Percentiles rank a stretch among this genome's conserved stretches.
These are phyloP conservation scores for Neonectria sp. DNA, from an alignment of 2,329 filamentous ascomycete species.

Conservation along the genomic window DNA sequence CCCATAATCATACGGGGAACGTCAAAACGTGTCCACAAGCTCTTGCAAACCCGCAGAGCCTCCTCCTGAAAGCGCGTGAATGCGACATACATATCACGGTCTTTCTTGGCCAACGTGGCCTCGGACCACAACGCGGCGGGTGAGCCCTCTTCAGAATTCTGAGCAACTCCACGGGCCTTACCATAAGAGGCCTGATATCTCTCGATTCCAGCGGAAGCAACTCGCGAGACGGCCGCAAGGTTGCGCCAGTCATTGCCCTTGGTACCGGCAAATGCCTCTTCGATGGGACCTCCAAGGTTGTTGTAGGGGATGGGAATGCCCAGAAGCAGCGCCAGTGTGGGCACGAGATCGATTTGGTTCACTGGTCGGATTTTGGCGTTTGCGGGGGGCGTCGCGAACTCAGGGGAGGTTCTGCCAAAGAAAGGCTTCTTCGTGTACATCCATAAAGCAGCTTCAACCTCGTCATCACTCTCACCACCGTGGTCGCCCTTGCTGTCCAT, in stretches of 20 bases:
- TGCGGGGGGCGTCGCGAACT: slow-evolving; percentile 70
- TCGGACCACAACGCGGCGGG: slow-evolving; percentile 63
- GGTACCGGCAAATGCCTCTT: slow-evolving; percentile 88
- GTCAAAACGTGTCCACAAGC: slow-evolving; percentile 94
- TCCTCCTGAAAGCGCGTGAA: slow-evolving; percentile 83
- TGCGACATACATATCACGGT: slow-evolving; percentile 65
- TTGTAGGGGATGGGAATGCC: slow-evolving; percentile 97
- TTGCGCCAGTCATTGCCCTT: slow-evolving; percentile 81
- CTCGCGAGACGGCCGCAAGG: slow-evolving; percentile 81
- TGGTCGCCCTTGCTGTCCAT: slow-evolving; percentile 99
- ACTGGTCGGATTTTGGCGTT: slow-evolving; percentile 84
- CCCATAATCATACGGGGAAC: slow-evolving; percentile 88
- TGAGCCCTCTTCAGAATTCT: slow-evolving; percentile 63
- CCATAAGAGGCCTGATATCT: slow-evolving; percentile 91
- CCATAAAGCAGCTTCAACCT: slow-evolving; percentile 95
- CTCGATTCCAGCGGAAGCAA: slow-evolving; percentile 88
- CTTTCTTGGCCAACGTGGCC: slow-evolving; percentile 59
- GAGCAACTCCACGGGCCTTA: slow-evolving; percentile 77
- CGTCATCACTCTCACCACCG: slow-evolving; percentile 97
- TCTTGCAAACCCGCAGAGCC: slow-evolving; percentile 84
- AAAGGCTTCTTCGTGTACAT: slow-evolving; percentile 94
- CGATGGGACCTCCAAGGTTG: slow-evolving; percentile 92
- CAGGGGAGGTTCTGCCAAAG: slow-evolving; percentile 83
- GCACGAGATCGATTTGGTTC: slow-evolving; percentile 94
- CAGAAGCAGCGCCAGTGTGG: slow-evolving; percentile 88